Percentiles rank a stretch among this genome's conserved stretches.
Evolutionary conservation across 2,329 filamentous ascomycete genomes (phyloP).

Genomic region (Gnomoniopsis sp.): DNA sequence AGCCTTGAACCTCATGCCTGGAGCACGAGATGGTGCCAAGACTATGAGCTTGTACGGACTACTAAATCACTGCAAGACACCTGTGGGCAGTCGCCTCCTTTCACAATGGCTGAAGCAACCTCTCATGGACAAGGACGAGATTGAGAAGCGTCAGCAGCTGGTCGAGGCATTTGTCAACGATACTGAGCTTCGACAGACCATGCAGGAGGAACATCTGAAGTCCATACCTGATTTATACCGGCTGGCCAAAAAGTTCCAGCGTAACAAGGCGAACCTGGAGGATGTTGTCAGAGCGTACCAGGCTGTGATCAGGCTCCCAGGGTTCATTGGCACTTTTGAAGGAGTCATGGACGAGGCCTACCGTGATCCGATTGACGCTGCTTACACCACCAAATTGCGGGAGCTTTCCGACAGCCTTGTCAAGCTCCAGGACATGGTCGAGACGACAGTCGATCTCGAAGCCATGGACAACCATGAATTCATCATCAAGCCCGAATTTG

Average conservation of each 20-base stretch:
- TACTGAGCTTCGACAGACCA: conserved; percentile 87
- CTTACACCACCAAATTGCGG: conserved; percentile 81
- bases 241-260: conserved; percentile 90
- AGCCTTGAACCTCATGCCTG: conserved; percentile 95
- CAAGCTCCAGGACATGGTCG: conserved; percentile 95
- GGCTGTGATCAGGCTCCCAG: conserved; percentile 85
- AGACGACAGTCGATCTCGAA: conserved; percentile 94
- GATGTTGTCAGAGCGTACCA: conserved; percentile 96
- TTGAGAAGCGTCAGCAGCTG: conserved; percentile 86
- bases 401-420: conserved; percentile 74
- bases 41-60: conserved; percentile 95
- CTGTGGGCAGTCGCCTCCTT: conserved; percentile 82
- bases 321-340: conserved; percentile 84
- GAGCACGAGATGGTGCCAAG: conserved; percentile 90
- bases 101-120: conserved; percentile 98
- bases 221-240: conserved; percentile 93
- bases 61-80: conserved; percentile 96
- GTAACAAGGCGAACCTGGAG: conserved; percentile 84
- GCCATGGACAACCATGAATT: conserved; percentile 96
- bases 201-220: conserved; percentile 93
- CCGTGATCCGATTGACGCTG: conserved; percentile 77
- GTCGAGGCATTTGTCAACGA: conserved; percentile 94
- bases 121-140: conserved; percentile 84
- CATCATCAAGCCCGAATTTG: conserved; percentile 98
- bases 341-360: conserved; percentile 95